Evolutionary conservation across 352 stramenopile species (phyloP), one percentile per base, ranked within the genome.

Genomic region (Globisporangium viniferum): DNA sequence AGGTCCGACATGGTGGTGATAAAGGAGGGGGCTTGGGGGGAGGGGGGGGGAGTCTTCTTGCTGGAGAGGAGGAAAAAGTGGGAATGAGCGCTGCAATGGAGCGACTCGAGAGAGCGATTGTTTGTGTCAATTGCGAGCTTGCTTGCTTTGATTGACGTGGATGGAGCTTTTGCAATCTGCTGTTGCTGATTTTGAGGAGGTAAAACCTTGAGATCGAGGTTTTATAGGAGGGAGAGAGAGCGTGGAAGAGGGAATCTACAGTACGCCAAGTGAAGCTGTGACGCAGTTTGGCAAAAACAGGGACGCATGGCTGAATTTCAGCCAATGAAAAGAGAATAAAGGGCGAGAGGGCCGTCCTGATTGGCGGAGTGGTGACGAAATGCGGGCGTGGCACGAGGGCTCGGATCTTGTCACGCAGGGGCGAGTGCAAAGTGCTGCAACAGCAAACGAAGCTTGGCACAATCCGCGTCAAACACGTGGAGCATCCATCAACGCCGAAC

Each of bases 1-100:
- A 94, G 77, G 80, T 93, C 84, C 73, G 86, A 93, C 88, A 95
- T 96, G 12, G 64, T 74, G 44, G 56, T 48, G 18, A 9, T 49
- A 20, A 49, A 2, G 36, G 36, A 46, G 39, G 12, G 39, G 15
- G 36, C 35, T 39, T 9, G n/a, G n/a, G n/a, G n/a, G 39, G 15
- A 20, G 22, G 51, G 35, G 51, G 29, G 22, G 33, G 48, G 27
- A 35, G 57, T 55, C 20, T 49, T 57, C 65, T 68, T 61, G 58
- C 14, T 53, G 27, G 60, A 69, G 62, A 64, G 58, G 39, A 68
- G 62, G 66, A 62, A 70, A 71, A 71, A 53, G 51, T 29, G 14
- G 20, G 41, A 66, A 65, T 39, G 61, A 71, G 36, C 39, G 39
- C 20, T 60, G 20, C 55, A 39, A 41, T 24, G 3, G 44, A 51